Base-by-base conservation (phyloP, 139 green algal species). In the Pleodorina starrii region DNA sequence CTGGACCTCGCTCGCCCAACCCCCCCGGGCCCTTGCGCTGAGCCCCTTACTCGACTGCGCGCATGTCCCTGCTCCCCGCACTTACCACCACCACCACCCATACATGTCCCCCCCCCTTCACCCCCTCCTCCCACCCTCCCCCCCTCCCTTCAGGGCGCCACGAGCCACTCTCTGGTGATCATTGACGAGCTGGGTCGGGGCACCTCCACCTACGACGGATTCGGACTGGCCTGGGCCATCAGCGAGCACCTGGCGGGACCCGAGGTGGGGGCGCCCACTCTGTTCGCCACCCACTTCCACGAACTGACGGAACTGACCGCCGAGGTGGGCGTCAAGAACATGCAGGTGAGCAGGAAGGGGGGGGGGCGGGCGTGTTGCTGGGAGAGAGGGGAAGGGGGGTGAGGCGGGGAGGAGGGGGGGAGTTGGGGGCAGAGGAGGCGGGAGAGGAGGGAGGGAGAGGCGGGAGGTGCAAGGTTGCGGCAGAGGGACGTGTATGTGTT, bases 261-360 rank as follows among this genome's bases (percentile, higher is more conserved):
- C 17, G 90, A 92, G 4, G 93, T 96, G 14, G 92, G 93, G 43
- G 94, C 92, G n/a, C 94, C 98, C 21, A 96, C 94, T 5, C 93
- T 99, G 14, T 99, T 99, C 90, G 97, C 97, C 19, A 99, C 97
- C 17, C 98, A 99, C 94, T 99, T 99, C 91, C 97, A 99, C 91
- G 98, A 99, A 94, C 95, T 99, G 46, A 99, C 97, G 3, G 94
- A 94, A 57, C 93, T 99, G 25, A 82, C 78, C 66, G 93, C 89
- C 11, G 74, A 85, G 1, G 94, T 92, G n/a, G 96, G 96, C 0
- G 96, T 98, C 32, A 89, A 88, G 48, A 98, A 98, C 89, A 69
- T 93, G 77, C 97, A 99, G 88, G 96, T 98, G 57, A 29, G 74
- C 14, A 60, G 17, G 17, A 17, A 17, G 50, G 50, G 50, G 50